Evolutionary conservation across 176 grass and related monocot genomes (phyloP).

Genomic region (Coix lacrymajobi): DNA sequence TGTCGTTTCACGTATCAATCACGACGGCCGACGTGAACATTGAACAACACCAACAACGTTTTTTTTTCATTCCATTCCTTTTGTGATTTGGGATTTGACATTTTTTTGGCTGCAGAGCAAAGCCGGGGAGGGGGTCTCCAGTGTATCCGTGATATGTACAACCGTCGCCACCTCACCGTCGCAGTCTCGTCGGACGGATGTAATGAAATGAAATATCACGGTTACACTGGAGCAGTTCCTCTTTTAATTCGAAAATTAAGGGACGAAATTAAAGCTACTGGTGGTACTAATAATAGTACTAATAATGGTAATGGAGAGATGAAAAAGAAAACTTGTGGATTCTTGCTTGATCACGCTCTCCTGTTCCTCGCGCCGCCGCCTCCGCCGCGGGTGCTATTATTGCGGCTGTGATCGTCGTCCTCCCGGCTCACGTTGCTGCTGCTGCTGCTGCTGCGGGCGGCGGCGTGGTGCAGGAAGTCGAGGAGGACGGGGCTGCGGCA

Average conservation of each 20-base stretch:
- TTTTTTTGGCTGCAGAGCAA: not conserved
- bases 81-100: not conserved
- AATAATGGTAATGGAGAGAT: not conserved
- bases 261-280: not conserved
- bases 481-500: slow-evolving; percentile 70
- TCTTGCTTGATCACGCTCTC: slow-evolving; percentile 31
- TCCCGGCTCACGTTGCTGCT: not conserved
- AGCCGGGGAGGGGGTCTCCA: not conserved
- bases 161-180: not conserved
- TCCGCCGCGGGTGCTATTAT: not conserved
- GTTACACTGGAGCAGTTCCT: slow-evolving; percentile 40
- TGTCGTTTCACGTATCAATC: no score
- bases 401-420: not conserved
- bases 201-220: slow-evolving; percentile 27
- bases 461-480: slow-evolving; percentile 46
- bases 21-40: no score
- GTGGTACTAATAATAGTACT: not conserved
- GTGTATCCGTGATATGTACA: slow-evolving; percentile 59
- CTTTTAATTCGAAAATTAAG: not conserved
- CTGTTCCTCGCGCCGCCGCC: slow-evolving; percentile 20
- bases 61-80: not conserved
- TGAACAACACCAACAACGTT: no score
- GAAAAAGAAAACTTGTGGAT: not conserved
- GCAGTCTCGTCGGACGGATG: not conserved
- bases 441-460: not conserved